Base-by-base conservation (phyloP, 257 asterid genomes). In the Eucommia ulmoides region DNA sequence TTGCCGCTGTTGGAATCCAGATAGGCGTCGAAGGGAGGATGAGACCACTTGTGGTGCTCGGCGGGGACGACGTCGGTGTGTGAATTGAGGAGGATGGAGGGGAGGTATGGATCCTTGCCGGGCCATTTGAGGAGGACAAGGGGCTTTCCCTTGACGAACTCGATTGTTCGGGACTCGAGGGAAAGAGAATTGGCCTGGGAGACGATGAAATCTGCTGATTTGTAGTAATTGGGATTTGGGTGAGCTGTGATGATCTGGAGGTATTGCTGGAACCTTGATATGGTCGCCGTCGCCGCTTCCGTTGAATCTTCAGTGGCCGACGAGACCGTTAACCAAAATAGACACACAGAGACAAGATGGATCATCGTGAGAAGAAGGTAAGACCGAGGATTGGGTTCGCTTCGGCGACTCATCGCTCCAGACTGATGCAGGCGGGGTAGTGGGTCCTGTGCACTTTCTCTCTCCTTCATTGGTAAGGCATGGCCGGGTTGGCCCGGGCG, bases 41-140 rank as follows among this genome's bases (percentile, higher is more conserved):
- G 79, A n/a, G 54, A 29, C 98, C 98, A 89, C 61, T 89, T 89
- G 60, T 63, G 68, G 23, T 61, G 75, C 81, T 89, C 98, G 23
- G 84, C 72, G 3, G 98, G 93, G 33, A 89, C 98, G 15, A 85
- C 94, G 61, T 89, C 98, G 33, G 94, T 85, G 78, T 89, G 98
- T 33, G 98, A 89, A 58, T 89, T 78, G 67, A 89, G 86, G 55
- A 89, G 93, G 62, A 89, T 65, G 52, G 98, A 66, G n/a, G 93
- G 80, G 67, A 91, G 80, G 22, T 50, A 26, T 11, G 95, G 86
- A 59, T 77, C 60, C 45, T 35, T 69, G 50, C 96, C 98, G 8
- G 71, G 45, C 98, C 95, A 91, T 63, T 77, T 86, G 60, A 86
- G 74, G 51, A 86, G 74, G 49, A 91, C 66, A 9, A 91, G 26